Base-by-base conservation (phyloP, 495 filamentous ascomycete species). In the Letharia columbiana region DNA sequence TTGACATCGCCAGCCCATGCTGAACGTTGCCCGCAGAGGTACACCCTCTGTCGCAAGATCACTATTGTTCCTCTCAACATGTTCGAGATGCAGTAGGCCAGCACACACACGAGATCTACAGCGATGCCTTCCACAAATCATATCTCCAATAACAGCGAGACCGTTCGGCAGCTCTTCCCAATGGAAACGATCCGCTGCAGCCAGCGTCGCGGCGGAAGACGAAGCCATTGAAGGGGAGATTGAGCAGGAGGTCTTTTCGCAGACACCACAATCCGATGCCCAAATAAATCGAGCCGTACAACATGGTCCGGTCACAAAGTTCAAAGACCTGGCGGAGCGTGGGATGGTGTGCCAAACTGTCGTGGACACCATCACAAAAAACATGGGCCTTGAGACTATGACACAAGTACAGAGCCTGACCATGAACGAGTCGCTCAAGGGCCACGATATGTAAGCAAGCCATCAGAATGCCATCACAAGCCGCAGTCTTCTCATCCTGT, bases 391-490 rank as follows among this genome's bases (percentile, higher is more conserved):
- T 69, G 82, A 88, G 33, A 87, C 81, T 49, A 96, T 98, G 93
- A 98, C 94, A 5, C 85, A 92, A 12, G 92, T 98, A n/a, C 94
- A 98, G 71, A 80, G 83, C 42, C 75, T 85, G 75, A 96, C 95
- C 4, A 90, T 98, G 71, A 84, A 85, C 57, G 78, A 90, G 59
- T 89, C 84, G 62, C 77, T 98, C 52, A 80, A 84, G 66, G 95
- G 94, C 23, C 77, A 75, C 42, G 95, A 98, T 77, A 78, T 96
- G 91, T 96, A 85, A 73, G 88, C 54, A 50, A 57, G 44, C 17
- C 65, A 23, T 7, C 23, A 45, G 13, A 23, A 71, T 73, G 41
- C 76, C 50, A 47, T 50, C 60, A 54, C 67, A 59, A 74, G 60
- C 40, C 20, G 23, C 59, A 61, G 39, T 8, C 17, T 64, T 23